Base-by-base conservation (phyloP, 768 basidiomycete species). In the Lactifluus hygrophoroides region DNA sequence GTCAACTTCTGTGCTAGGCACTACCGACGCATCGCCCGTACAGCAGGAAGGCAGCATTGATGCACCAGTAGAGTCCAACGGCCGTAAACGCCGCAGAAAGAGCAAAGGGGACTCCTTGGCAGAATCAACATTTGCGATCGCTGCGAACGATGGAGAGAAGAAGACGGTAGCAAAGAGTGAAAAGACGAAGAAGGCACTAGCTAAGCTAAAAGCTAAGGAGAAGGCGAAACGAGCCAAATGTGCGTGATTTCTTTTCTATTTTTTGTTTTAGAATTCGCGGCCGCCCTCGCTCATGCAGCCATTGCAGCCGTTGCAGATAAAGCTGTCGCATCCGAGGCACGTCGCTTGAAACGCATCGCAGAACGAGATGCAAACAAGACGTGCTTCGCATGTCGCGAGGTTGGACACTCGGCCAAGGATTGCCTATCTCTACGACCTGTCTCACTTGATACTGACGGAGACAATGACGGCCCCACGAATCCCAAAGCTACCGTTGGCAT, bases 361-460 rank as follows among this genome's bases (percentile, higher is more conserved):
- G 80, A 85, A 47, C 80, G 82, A 43, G 64, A 76, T 13, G 72
- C 76, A 9, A 70, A 74, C 2, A 92, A 85, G 1, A 83, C 80
- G 6, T 96, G 94, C 68, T 94, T 93, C 70, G 88, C 86, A 3
- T 97, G 94, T 73, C 80, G 94, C 51, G 76, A 84, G 66, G 81
- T 77, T 61, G 94, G 94, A 0, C 94, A 97, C 67, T 76, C 86
- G 2, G 92, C 92, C 3, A 84, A 77, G 68, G 82, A 92, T 56
- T 97, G 94, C 68, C 87, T 88, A 0, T 80, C 59, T 4, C 34
- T 60, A 27, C 54, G 74, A 16, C 69, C 72, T 8, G n/a, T n/a
- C n/a, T n/a, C n/a, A n/a, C n/a, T n/a, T n/a, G 62, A 73, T 11
- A 56, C 66, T 34, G 65, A 71, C 30, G 66, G 43, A n/a, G 58